Base-by-base conservation (phyloP, 805 yeast genomes). In the Wickerhamiella brachini region DNA sequence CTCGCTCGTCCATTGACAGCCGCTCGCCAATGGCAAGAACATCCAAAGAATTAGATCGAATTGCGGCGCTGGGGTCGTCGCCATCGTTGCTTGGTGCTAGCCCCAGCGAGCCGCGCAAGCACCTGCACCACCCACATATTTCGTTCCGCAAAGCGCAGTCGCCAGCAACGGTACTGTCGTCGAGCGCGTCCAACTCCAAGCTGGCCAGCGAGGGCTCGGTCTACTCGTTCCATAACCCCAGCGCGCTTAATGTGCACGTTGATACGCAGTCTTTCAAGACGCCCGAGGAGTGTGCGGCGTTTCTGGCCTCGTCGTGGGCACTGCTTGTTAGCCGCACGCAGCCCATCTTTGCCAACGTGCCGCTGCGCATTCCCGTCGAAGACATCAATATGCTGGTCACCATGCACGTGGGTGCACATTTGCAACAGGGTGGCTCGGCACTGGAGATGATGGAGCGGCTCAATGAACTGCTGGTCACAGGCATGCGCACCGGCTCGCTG, bases 321-420 rank as follows among this genome's bases (percentile, higher is more conserved):
- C 61, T 75, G 7, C 62, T 80, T 1, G 64, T 71, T 9, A 60
- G 70, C 2, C 59, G 71, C 5, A 66, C 74, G 0, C 59, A 69
- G 22, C 76, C 81, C 1, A 54, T 80, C 8, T 80, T 79, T 57
- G 57, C 61, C 18, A 73, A 77, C n/a, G 77, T 72, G 29, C 65
- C 67, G 3, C 56, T 78, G 39, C 67, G 73, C 18, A 72, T 74
- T 0, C 79, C 83, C 0, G 71, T 79, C 2, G 85, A 80, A 55
- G 82, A 79, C 57, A 63, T 76, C 21, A 79, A 78, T 57, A 71
- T 70, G 45, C 63, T 78, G 49, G 73, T 78, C 5, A 56, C 64
- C 21, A 61, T 68, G 53, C 74, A 68, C 56, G 52, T 74, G 29
- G 66, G 65, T 23, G 61, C 72, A 5, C 64, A 72, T 38, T 57